Evolutionary conservation across 176 grass and related monocot species (phyloP).

Genomic region (Otatea glauca): DNA sequence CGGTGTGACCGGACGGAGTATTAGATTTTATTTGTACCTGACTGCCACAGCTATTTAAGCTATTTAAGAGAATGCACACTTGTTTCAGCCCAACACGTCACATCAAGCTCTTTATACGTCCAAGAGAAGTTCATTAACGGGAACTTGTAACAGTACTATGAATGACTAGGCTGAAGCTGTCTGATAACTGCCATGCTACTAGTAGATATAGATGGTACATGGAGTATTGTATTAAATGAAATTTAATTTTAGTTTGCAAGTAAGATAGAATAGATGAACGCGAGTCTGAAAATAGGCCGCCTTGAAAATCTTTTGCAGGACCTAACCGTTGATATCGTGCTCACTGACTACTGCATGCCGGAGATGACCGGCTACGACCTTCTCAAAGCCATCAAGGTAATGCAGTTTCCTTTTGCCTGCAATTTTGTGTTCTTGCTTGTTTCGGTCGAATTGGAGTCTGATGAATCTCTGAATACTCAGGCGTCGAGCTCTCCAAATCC

Average conservation of each 20-base stretch:
- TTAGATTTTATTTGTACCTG: not conserved
- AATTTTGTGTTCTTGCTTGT: not conserved
- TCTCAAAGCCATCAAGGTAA: slow-evolving; percentile 88
- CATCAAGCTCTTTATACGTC: not conserved
- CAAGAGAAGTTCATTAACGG: not conserved
- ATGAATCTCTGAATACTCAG: slow-evolving; percentile 36
- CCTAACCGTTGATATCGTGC: slow-evolving; percentile 72
- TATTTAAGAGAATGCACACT: not conserved
- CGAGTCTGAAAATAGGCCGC: not conserved
- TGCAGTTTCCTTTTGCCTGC: not conserved
- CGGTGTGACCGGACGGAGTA: too few species aligned
- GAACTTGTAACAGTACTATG: not conserved
- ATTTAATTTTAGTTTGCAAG: not conserved
- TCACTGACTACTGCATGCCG: slow-evolving; percentile 97
- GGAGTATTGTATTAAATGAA: not conserved
- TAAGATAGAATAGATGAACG: not conserved
- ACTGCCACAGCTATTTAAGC: not conserved
- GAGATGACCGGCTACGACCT: slow-evolving; percentile 98
- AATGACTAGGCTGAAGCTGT: not conserved
- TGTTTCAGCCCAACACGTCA: not conserved
- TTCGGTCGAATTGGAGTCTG: not conserved
- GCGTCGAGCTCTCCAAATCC: slow-evolving; percentile 61
- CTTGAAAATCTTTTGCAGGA: slow-evolving; percentile 48
- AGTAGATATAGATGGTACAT: not conserved
- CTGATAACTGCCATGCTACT: not conserved